Evolutionary conservation across 2,329 filamentous ascomycete genomes (phyloP).

Genomic region (Pyrenochaeta sp.): DNA sequence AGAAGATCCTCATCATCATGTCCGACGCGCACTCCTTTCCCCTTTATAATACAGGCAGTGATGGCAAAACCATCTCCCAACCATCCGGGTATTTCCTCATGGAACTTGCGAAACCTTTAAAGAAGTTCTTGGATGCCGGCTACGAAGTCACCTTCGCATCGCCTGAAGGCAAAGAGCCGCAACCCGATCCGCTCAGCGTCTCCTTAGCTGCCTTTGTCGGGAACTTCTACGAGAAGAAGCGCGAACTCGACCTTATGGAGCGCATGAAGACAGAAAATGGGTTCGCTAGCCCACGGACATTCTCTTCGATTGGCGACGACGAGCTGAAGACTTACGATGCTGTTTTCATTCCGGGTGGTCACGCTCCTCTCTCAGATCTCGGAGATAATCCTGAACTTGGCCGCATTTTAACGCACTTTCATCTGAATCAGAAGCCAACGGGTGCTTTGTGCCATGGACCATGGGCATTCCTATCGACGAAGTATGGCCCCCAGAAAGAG

Average conservation of each 20-base stretch:
- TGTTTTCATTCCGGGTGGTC: conserved; percentile 57
- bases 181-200: conserved; percentile 54
- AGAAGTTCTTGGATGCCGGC: conserved; percentile 38
- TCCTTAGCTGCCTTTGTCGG: conserved; percentile 55
- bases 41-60: conserved; percentile 34
- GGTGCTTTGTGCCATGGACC: conserved; percentile 59
- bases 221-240: conserved; percentile 56
- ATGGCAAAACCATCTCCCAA: conserved; percentile 36
- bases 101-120: conserved; percentile 43
- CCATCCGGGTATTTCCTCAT: conserved; percentile 45
- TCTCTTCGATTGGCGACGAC: conserved; percentile 51
- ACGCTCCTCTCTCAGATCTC: conserved; percentile 55
- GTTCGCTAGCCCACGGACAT: conserved; percentile 50
- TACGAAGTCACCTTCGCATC: conserved; percentile 59
- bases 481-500: conserved; percentile 39
- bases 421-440: conserved; percentile 53
- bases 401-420: conserved; percentile 54
- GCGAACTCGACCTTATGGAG: conserved; percentile 53
- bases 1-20: conserved; percentile 57
- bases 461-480: conserved; percentile 56
- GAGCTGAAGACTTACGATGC: conserved; percentile 52
- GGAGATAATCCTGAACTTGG: conserved; percentile 55
- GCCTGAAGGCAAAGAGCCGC: conserved; percentile 53
- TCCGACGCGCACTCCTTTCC: conserved; percentile 53
- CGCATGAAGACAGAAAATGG: conserved; percentile 58